Conservation (phyloP, 345 rosid genomes). For the Erysimum cheiranthoides region DNA sequence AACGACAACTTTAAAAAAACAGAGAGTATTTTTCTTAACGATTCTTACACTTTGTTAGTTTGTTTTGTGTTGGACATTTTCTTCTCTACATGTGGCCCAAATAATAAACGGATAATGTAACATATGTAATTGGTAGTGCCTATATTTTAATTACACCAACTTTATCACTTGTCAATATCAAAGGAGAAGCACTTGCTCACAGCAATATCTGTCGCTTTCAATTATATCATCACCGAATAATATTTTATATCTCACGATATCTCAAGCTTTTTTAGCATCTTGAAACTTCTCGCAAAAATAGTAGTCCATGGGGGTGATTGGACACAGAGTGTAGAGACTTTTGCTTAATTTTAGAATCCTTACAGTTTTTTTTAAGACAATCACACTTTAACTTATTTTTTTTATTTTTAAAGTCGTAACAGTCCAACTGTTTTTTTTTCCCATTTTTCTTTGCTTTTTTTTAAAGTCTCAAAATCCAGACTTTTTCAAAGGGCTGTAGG, state of each 20-base stretch:
- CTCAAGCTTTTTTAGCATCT: neutral
- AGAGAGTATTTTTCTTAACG: too few species aligned
- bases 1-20: neutral
- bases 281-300: neutral
- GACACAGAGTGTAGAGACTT: too few species aligned
- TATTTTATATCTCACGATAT: slow-evolving; percentile 4
- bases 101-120: slow-evolving; percentile 31
- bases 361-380: too few species aligned
- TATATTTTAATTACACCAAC: neutral
- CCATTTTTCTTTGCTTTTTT: too few species aligned
- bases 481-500: too few species aligned
- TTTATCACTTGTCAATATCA: slow-evolving; percentile 27
- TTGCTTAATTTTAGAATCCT: too few species aligned
- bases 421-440: too few species aligned
- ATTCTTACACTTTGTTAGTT: neutral
- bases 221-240: neutral
- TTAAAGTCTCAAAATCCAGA: too few species aligned
- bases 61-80: neutral
- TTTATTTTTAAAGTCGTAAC: too few species aligned
- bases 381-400: too few species aligned
- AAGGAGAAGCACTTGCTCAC: slow-evolving; percentile 25
- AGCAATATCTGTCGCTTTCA: slow-evolving; percentile 18
- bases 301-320: too few species aligned
- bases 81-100: slow-evolving; percentile 4
- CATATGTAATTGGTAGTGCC: neutral